Conservation (phyloP, 2,329 filamentous ascomycete genomes). For the Cordyceps cateniannulata region DNA sequence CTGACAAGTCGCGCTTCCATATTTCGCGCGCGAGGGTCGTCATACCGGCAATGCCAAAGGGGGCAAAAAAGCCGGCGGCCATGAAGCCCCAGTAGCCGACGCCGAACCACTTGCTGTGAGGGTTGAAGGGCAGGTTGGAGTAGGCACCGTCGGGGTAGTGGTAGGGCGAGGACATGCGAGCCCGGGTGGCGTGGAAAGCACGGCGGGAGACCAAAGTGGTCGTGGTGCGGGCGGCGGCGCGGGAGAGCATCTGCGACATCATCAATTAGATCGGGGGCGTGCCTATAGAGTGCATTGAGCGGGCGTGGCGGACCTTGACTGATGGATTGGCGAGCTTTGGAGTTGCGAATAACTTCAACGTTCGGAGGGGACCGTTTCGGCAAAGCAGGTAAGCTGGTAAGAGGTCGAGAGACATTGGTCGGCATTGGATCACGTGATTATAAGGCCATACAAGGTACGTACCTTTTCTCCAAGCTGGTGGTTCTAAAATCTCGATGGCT, state of each 20-base stretch:
- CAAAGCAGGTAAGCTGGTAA: conserved; percentile 10
- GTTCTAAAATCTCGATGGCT: neutral
- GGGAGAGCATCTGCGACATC: conserved; percentile 69
- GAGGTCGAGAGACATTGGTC: conserved; percentile 8
- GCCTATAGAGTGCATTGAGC: neutral
- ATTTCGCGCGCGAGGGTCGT: conserved; percentile 20
- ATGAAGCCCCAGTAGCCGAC: conserved; percentile 74
- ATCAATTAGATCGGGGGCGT: conserved; percentile 33
- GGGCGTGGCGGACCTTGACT: conserved; percentile 10
- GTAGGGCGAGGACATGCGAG: conserved; percentile 83
- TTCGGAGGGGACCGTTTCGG: conserved; percentile 10
- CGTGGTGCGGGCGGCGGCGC: conserved; percentile 58
- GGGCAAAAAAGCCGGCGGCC: conserved; percentile 49
- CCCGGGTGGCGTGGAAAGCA: conserved; percentile 86
- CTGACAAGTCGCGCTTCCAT: neutral
- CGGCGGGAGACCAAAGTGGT: conserved; percentile 73
- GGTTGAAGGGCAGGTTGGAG: conserved; percentile 96
- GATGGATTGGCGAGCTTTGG: conserved; percentile 8
- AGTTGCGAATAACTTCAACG: conserved; percentile 5
- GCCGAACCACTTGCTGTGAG: conserved; percentile 78
- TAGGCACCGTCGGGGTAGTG: conserved; percentile 97
- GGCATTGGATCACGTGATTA: conserved; percentile 4
- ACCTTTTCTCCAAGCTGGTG: neutral
- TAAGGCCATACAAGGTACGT: conserved; percentile 9
- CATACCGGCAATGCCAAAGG: conserved; percentile 56